These are phyloP conservation scores for Geotrichum restrictum DNA, from an alignment of 1,139 yeast genomes.

Conservation along the genomic window DNA sequence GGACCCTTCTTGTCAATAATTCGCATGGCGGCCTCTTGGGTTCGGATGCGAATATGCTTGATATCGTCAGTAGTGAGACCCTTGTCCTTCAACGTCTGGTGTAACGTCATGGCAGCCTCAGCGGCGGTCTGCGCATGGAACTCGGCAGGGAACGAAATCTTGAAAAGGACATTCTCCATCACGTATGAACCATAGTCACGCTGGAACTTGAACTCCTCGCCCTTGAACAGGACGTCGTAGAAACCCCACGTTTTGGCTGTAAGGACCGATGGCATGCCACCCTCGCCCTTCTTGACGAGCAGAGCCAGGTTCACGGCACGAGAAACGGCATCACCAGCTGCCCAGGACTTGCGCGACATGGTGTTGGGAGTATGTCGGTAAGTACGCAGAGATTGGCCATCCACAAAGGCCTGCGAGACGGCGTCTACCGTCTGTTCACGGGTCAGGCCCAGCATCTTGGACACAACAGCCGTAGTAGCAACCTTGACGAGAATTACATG, in stretches of 20 bases:
- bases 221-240: conserved; percentile 55
- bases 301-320: conserved; percentile 55
- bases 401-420: conserved; percentile 56
- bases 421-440: conserved; percentile 54
- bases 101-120: conserved; percentile 51
- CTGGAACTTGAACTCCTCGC: conserved; percentile 51
- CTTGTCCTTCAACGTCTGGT: conserved; percentile 38
- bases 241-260: conserved; percentile 60
- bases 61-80: conserved; percentile 50
- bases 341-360: conserved; percentile 61
- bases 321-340: conserved; percentile 62
- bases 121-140: conserved; percentile 66
- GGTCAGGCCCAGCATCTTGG: conserved; percentile 49
- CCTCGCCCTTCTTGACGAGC: conserved; percentile 50
- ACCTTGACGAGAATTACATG: conserved; percentile 57
- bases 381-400: conserved; percentile 56
- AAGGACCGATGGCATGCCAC: conserved; percentile 55
- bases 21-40: conserved; percentile 58
- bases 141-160: conserved; percentile 61
- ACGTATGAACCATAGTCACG: conserved; percentile 53
- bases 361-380: conserved; percentile 63
- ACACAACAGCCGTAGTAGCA: conserved; percentile 58
- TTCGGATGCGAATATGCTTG: conserved; percentile 47
- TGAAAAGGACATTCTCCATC: conserved; percentile 60
- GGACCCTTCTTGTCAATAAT: conserved; percentile 59